Percentiles rank a stretch among this genome's conserved stretches.
Evolutionary conservation across 208 protist species (phyloP).

Genomic region (Trypanosoma grayi): DNA sequence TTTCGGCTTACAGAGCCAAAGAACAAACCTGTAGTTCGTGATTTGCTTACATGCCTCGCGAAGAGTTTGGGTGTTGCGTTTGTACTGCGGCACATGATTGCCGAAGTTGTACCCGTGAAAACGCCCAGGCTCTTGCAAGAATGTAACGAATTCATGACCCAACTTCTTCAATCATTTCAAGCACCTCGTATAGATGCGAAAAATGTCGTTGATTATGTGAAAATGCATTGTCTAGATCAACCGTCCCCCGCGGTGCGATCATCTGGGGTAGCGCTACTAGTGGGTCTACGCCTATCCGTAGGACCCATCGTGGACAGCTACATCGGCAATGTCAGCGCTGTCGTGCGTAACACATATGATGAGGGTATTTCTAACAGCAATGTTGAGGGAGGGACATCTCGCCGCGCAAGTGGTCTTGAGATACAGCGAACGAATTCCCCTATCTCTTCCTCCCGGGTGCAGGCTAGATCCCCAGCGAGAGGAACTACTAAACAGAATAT

Average conservation of each 20-base stretch:
- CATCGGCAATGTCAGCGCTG: constrained; percentile 12
- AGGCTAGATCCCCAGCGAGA: neutral
- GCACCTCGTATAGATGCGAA: constrained; percentile 35
- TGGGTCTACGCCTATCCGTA: constrained; percentile 24
- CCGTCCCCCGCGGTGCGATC: constrained; percentile 37
- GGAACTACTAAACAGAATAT: neutral
- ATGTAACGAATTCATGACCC: constrained; percentile 62
- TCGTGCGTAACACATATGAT: constrained; percentile 17
- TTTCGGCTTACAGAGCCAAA: constrained; percentile 72
- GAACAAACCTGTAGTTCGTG: constrained; percentile 44
- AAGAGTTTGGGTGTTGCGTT: constrained; percentile 48
- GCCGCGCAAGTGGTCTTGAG: constrained; percentile 21
- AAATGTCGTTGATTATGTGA: constrained; percentile 63
- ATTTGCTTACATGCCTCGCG: constrained; percentile 44
- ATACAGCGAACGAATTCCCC: neutral
- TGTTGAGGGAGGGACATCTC: constrained; percentile 13
- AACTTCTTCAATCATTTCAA: constrained; percentile 30
- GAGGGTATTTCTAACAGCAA: constrained; percentile 18
- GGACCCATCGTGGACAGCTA: constrained; percentile 16
- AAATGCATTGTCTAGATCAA: constrained; percentile 53
- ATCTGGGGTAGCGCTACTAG: constrained; percentile 45
- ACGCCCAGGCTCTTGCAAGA: constrained; percentile 75
- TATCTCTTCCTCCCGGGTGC: constrained; percentile 4
- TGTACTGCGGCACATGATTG: constrained; percentile 70
- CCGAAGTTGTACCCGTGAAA: constrained; percentile 38